Evolutionary conservation across 306 rosid genomes (phyloP).

Genomic region (Arachis hypogaea): DNA sequence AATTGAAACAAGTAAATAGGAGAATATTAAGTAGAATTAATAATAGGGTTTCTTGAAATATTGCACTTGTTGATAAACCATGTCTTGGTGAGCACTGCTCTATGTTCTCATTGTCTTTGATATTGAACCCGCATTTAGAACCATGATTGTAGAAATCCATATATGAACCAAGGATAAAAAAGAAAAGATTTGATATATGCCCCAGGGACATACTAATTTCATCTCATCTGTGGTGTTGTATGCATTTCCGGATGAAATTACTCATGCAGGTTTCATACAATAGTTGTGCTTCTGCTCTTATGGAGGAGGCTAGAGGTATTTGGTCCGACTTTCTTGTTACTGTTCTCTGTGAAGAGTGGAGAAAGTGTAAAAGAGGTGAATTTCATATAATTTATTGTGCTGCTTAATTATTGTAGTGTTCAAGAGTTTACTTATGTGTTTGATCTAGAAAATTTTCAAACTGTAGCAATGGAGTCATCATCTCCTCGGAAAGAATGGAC

Average conservation of each 20-base stretch:
- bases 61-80: slow-evolving; percentile 27
- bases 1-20: background rate
- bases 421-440: slow-evolving; percentile 34
- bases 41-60: slow-evolving; percentile 22
- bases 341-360: slow-evolving; percentile 81
- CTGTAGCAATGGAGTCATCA: slow-evolving; percentile 85
- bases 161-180: background rate
- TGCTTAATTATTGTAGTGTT: slow-evolving; percentile 30
- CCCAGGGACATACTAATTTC: background rate
- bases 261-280: slow-evolving; percentile 70
- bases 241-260: slow-evolving; percentile 28
- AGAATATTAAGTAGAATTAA: slow-evolving; percentile 12
- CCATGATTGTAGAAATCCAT: slow-evolving; percentile 13
- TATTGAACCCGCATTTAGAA: slow-evolving; percentile 3
- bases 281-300: slow-evolving; percentile 60
- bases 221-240: background rate
- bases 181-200: slow-evolving; percentile 2
- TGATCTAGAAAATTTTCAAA: slow-evolving; percentile 40
- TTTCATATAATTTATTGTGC: slow-evolving; percentile 29
- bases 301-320: slow-evolving; percentile 70
- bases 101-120: slow-evolving; percentile 6
- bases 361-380: slow-evolving; percentile 87
- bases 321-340: slow-evolving; percentile 83
- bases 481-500: slow-evolving; percentile 78
- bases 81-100: slow-evolving; percentile 2